Evolutionary conservation across 2,329 filamentous ascomycete genomes (phyloP).

Genomic region (Apiospora aurea): DNA sequence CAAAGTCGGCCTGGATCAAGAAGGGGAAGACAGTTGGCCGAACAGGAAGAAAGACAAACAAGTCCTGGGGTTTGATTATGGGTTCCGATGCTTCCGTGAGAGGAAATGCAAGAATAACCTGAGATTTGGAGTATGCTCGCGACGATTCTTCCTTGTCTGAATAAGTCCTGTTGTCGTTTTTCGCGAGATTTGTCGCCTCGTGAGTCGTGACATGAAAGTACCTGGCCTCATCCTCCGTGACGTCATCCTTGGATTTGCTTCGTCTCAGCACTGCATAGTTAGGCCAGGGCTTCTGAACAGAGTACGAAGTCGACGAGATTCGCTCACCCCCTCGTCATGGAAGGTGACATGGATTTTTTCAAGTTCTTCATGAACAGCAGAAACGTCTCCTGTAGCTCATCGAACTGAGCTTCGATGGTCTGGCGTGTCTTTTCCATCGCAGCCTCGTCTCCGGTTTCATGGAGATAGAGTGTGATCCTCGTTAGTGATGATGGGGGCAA

Average conservation of each 20-base stretch:
- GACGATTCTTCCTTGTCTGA: constrained; percentile 36
- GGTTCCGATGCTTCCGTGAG: constrained; percentile 40
- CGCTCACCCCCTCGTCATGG: too few relatives aligned
- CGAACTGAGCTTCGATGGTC: constrained; percentile 44
- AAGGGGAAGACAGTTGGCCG: constrained; percentile 52
- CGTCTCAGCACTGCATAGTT: neutral
- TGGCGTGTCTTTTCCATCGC: constrained; percentile 31
- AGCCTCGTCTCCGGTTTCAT: constrained; percentile 36
- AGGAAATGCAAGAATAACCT: constrained; percentile 56
- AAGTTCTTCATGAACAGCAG: too few relatives aligned
- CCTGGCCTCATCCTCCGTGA: neutral
- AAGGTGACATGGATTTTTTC: too few relatives aligned
- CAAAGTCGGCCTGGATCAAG: constrained; percentile 58
- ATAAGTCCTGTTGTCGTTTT: constrained; percentile 45
- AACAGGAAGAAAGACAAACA: constrained; percentile 57
- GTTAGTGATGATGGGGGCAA: constrained; percentile 33
- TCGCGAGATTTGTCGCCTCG: constrained; percentile 38
- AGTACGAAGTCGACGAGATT: neutral
- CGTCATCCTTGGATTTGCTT: neutral
- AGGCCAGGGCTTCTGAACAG: neutral
- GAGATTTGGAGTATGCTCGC: constrained; percentile 36
- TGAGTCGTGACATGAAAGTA: constrained; percentile 42
- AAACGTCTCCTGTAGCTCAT: constrained; percentile 46
- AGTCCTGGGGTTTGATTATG: constrained; percentile 46
- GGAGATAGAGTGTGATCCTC: constrained; percentile 48